Percentiles rank a stretch among this genome's conserved stretches.
Conservation (phyloP, 352 stramenopile species). For the Phytophthora cactorum region DNA sequence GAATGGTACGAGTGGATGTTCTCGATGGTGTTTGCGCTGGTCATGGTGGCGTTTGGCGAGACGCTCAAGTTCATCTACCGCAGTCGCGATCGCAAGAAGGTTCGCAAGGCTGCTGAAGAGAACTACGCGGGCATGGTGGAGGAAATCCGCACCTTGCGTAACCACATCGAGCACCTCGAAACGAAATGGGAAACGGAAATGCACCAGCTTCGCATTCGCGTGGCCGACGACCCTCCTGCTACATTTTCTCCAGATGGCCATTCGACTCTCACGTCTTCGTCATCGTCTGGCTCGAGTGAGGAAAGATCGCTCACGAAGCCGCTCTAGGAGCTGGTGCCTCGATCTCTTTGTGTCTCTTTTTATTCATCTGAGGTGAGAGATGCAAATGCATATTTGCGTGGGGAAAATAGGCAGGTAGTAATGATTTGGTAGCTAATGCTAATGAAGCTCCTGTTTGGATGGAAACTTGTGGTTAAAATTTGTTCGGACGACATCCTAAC, state of each 20-base stretch:
- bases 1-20: conserved; percentile 83
- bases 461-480: conserved; percentile 20
- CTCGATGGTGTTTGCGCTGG: conserved; percentile 66
- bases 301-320: conserved; percentile 31
- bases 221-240: conserved; percentile 16
- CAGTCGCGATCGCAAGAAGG: conserved; percentile 54
- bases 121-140: conserved; percentile 52
- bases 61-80: conserved; percentile 74
- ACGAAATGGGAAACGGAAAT: conserved; percentile 60
- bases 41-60: conserved; percentile 76
- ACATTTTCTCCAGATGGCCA: conserved; percentile 37
- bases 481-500: conserved; percentile 5
- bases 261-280: conserved; percentile 64
- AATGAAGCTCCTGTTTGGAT: conserved; percentile 31
- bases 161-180: conserved; percentile 68
- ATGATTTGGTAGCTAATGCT: conserved; percentile 6
- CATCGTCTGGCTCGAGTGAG: conserved; percentile 48
- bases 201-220: conserved; percentile 44
- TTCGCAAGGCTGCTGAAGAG: conserved; percentile 45
- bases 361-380: neutral
- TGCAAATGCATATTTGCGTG: conserved; percentile 28
- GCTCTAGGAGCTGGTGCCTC: conserved; percentile 12
- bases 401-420: conserved; percentile 33
- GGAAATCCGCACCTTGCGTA: conserved; percentile 66
- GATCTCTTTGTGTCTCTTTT: neutral